Conservation (phyloP, 495 filamentous ascomycete genomes). For the Xylaria venustula region DNA sequence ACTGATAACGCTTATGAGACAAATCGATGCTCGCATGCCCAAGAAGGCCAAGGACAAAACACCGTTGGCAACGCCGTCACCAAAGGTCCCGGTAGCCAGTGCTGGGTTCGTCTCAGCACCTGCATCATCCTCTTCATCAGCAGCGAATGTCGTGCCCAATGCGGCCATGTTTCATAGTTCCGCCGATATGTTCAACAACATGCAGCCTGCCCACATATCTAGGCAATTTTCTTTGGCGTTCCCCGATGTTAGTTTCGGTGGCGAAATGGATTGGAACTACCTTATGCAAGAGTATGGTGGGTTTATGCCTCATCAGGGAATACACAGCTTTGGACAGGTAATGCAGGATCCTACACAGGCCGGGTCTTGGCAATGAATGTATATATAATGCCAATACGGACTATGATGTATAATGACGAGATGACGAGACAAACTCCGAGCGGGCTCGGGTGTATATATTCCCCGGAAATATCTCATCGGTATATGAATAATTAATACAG, state of each 20-base stretch:
- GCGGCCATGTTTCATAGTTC: constrained; percentile 22
- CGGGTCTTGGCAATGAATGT: constrained; percentile 10
- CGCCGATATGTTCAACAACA: constrained; percentile 20
- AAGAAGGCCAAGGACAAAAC: constrained; percentile 25
- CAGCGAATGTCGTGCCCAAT: constrained; percentile 10
- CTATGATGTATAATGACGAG: constrained; percentile 2
- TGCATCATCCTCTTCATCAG: constrained; percentile 16
- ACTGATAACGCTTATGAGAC: constrained; percentile 40
- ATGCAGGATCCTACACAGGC: constrained; percentile 10
- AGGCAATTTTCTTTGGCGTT: constrained; percentile 29
- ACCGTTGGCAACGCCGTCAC: constrained; percentile 27
- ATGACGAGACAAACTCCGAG: not conserved
- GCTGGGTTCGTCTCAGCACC: constrained; percentile 19
- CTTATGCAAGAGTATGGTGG: constrained; percentile 42
- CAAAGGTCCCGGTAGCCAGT: constrained; percentile 27
- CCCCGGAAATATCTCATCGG: not conserved
- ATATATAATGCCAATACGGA: not conserved
- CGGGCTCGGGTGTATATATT: not conserved
- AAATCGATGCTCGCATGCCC: constrained; percentile 25
- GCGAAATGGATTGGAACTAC: constrained; percentile 47
- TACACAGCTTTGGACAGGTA: constrained; percentile 4
- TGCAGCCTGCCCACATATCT: constrained; percentile 24
- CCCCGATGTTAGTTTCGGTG: constrained; percentile 38
- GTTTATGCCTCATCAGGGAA: constrained; percentile 22
- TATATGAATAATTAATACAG: not conserved